These are phyloP conservation scores for Aspergillus uvarum DNA, from an alignment of 2,329 filamentous ascomycete species.

Conservation along the genomic window DNA sequence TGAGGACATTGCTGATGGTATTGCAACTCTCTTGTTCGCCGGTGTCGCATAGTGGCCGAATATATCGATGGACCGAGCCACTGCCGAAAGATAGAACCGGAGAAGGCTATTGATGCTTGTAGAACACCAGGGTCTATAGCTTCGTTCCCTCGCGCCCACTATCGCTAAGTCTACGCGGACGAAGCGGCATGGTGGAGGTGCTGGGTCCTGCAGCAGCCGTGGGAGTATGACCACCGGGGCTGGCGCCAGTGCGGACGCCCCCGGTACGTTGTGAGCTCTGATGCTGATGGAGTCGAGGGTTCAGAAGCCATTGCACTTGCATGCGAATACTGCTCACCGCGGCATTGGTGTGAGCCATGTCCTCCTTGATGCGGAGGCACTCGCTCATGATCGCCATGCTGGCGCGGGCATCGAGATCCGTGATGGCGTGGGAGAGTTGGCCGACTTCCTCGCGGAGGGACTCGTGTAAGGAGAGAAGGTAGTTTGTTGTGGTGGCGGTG, in stretches of 20 bases:
- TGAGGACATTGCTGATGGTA: no score
- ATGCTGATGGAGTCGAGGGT: slow-evolving; percentile 52
- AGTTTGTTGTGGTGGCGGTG: slow-evolving; percentile 48
- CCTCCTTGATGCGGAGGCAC: slow-evolving; percentile 60
- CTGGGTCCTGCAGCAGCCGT: slow-evolving; percentile 30
- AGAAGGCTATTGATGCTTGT: not conserved
- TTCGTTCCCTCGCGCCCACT: slow-evolving; percentile 45
- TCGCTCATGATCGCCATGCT: slow-evolving; percentile 65
- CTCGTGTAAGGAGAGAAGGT: slow-evolving; percentile 62
- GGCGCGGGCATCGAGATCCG: slow-evolving; percentile 60
- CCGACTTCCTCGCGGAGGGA: slow-evolving; percentile 60
- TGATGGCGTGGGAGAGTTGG: slow-evolving; percentile 55
- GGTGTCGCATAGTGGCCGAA: not conserved
- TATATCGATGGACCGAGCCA: no score
- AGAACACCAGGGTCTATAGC: slow-evolving; percentile 14
- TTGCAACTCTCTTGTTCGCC: not conserved
- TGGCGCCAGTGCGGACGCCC: slow-evolving; percentile 19
- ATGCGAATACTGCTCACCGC: slow-evolving; percentile 59
- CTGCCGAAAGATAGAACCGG: no score
- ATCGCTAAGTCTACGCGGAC: slow-evolving; percentile 41
- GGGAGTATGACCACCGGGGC: slow-evolving; percentile 17
- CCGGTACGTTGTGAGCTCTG: slow-evolving; percentile 23
- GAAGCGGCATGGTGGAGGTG: slow-evolving; percentile 25
- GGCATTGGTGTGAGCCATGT: slow-evolving; percentile 61
- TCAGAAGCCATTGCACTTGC: slow-evolving; percentile 64